Base-by-base conservation (phyloP, 352 stramenopile genomes). In the Pythium volutum region DNA sequence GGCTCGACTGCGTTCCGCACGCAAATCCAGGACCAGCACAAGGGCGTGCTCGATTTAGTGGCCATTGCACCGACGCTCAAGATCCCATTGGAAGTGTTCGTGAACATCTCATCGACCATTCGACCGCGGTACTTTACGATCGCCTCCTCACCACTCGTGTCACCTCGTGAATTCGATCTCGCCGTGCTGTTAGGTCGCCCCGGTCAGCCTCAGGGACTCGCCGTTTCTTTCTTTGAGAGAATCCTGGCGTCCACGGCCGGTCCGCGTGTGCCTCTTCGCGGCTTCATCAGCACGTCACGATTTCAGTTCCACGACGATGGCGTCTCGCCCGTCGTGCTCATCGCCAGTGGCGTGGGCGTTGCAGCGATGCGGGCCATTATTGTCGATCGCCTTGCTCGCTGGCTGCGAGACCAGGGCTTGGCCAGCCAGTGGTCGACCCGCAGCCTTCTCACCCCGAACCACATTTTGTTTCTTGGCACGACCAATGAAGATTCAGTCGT, bases 121-220 rank as follows among this genome's bases (percentile, higher is more conserved):
- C 86, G 96, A 58, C 91, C 95, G 10, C 79, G 95, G 1, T 88
- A 94, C 50, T 98, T 98, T 70, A 98, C 94, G 1, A 98, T 99
- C 58, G 85, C 89, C 2, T 98, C 88, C 1, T 98, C 88, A n/a
- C 78, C 15, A 63, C 62, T 43, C 62, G 87, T n/a, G 26, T 70
- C 91, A 57, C 81, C 91, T 4, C 77, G 74, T 1, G 72, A 76
- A 5, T 77, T 98, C 39, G 88, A 98, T 45, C 67, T 98, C 42
- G 97, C 89, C 0, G 81, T 98, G 16, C 71, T 87, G 9, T 62
- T 99, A 11, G 84, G 96, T 6, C 64, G 88, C 18, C 50, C 75
- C 1, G 22, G 49, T 70, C 2, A 71, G 26, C 59, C 75, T 43
- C 69, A 75, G 4, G 69, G 66, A 0, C 47, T 76, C 16, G 64